Evolutionary conservation across 2,329 filamentous ascomycete species (phyloP).

Genomic region (Ceratocystis lukuohia): DNA sequence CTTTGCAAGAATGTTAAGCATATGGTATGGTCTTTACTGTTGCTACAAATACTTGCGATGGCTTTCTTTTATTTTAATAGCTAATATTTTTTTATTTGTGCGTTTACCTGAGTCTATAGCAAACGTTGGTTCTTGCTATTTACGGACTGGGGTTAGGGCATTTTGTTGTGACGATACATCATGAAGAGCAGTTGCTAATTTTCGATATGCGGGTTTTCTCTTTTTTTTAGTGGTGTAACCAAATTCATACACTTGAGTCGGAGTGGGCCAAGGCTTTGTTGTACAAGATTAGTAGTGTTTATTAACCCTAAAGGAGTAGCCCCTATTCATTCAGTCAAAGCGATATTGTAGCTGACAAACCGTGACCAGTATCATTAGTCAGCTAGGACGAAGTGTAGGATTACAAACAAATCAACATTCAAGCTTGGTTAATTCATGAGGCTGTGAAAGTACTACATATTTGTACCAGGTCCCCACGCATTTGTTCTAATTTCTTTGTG

Average conservation of each 20-base stretch:
- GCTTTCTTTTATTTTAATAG: not conserved
- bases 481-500: not conserved
- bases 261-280: not conserved
- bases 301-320: not conserved
- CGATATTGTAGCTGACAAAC: not conserved
- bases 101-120: not conserved
- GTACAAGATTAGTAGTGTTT: not conserved
- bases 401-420: not conserved
- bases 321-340: not conserved
- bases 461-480: not conserved
- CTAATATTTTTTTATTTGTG: not conserved
- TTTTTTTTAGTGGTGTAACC: not conserved
- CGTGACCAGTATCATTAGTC: not conserved
- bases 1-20: not conserved
- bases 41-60: not conserved
- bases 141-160: conserved; percentile 4
- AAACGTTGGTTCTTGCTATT: not conserved
- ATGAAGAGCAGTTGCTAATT: not conserved
- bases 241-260: not conserved
- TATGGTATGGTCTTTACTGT: not conserved
- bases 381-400: not conserved
- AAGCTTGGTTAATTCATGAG: not conserved
- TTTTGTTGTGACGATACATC: not conserved
- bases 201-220: not conserved
- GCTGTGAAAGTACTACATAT: not conserved